A percentile compares a stretch with the other conserved stretches of the same genome.
Evolutionary conservation across 495 filamentous ascomycete genomes (phyloP).

Genomic region (Rostrohypoxylon terebratum): DNA sequence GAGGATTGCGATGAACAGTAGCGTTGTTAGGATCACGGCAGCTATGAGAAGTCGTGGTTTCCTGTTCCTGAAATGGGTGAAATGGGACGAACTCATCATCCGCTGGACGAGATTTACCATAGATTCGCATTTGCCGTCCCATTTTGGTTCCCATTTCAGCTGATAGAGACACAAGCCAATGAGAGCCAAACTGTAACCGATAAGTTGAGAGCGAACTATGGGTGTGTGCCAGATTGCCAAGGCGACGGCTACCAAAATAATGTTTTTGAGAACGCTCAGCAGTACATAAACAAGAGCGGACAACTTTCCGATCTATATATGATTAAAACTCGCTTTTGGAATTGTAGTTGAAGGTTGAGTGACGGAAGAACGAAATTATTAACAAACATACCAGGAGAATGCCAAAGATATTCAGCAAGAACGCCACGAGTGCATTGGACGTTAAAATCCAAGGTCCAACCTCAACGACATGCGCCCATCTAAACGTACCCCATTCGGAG

Average conservation of each 20-base stretch:
- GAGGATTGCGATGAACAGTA: background rate
- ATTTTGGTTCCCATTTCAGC: slow-evolving; percentile 71
- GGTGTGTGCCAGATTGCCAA: slow-evolving; percentile 74
- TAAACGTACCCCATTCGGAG: slow-evolving; percentile 68
- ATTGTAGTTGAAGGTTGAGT: background rate
- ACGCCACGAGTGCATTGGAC: slow-evolving; percentile 77
- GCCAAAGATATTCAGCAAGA: slow-evolving; percentile 80
- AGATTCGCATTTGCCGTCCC: slow-evolving; percentile 73
- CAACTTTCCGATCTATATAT: slow-evolving; percentile 77
- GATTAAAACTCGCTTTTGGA: slow-evolving; percentile 10
- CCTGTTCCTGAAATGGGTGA: background rate
- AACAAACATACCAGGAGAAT: slow-evolving; percentile 72
- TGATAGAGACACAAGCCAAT: slow-evolving; percentile 75
- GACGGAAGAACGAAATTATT: background rate
- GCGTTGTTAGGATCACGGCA: slow-evolving; percentile 2
- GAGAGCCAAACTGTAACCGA: slow-evolving; percentile 75
- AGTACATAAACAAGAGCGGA: slow-evolving; percentile 82
- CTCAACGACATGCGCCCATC: slow-evolving; percentile 62
- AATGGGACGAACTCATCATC: slow-evolving; percentile 66
- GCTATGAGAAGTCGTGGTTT: slow-evolving; percentile 19
- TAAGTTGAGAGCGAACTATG: slow-evolving; percentile 68
- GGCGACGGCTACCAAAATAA: slow-evolving; percentile 73
- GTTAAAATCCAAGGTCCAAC: slow-evolving; percentile 71
- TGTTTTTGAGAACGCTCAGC: slow-evolving; percentile 81
- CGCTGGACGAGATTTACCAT: slow-evolving; percentile 67